Percentiles rank a stretch among this genome's conserved stretches.
phyloP scores from a whole-genome alignment of 1,284 basidiomycete genomes.

The Acaromyces ingoldii region DNA sequence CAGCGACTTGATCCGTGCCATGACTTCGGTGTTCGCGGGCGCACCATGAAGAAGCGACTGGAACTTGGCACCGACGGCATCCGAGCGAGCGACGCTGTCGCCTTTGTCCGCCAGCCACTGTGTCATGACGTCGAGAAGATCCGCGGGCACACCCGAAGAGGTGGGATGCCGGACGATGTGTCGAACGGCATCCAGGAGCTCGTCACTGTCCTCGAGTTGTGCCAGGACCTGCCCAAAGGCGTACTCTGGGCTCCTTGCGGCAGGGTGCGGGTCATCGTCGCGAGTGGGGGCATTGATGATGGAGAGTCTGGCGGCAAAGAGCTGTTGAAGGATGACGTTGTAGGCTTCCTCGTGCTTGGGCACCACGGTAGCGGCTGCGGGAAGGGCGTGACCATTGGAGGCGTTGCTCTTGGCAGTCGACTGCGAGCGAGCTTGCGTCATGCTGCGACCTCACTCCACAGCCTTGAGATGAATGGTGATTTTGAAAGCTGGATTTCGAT shows the following conservation, averaged over 20 bases:
- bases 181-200: conserved; percentile 36
- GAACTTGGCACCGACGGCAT: conserved; percentile 29
- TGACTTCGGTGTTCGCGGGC: conserved; percentile 55
- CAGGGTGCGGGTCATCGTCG: conserved; percentile 33
- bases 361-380: too few species aligned
- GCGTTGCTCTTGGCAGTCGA: too few species aligned
- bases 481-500: too few species aligned
- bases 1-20: conserved; percentile 34
- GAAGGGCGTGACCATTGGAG: too few species aligned
- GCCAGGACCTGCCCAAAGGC: conserved; percentile 85
- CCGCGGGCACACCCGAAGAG: conserved; percentile 23
- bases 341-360: conserved; percentile 89
- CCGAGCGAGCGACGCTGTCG: conserved; percentile 11
- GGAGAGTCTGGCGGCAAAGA: conserved; percentile 77
- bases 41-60: conserved; percentile 58
- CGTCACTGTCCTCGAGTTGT: conserved; percentile 56
- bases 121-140: conserved; percentile 35
- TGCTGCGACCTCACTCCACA: too few species aligned
- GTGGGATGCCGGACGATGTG: background rate
- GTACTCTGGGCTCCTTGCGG: conserved; percentile 82
- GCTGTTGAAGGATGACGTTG: conserved; percentile 75
- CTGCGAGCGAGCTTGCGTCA: too few species aligned
- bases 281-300: conserved; percentile 63
- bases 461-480: too few species aligned
- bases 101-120: conserved; percentile 35